Evolutionary conservation across 2,329 filamentous ascomycete genomes (phyloP).

Genomic region (Cytospora chrysosperma): DNA sequence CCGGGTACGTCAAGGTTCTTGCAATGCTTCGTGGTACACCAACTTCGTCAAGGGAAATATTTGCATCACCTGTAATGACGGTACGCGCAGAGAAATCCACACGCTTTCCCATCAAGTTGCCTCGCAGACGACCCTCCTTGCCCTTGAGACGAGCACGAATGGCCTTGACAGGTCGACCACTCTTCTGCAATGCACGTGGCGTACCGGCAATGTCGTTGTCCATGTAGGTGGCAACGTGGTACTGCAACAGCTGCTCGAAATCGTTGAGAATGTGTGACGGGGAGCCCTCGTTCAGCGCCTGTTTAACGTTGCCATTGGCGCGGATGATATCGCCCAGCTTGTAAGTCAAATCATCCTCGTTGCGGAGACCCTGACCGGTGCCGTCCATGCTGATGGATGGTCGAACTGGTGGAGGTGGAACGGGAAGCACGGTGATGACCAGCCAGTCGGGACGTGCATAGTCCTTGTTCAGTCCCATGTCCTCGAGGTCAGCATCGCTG

Average conservation of each 20-base stretch:
- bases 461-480: constrained; percentile 90
- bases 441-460: constrained; percentile 99
- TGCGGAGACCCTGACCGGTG: constrained; percentile 85
- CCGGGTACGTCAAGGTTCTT: constrained; percentile 88
- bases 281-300: constrained; percentile 87
- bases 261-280: constrained; percentile 88
- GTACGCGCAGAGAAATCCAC: constrained; percentile 99
- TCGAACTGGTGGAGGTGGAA: constrained; percentile 91
- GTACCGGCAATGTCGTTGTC: constrained; percentile 98
- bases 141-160: constrained; percentile 97
- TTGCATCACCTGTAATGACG: constrained; percentile 98
- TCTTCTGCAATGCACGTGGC: constrained; percentile 94
- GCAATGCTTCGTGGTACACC: constrained; percentile 95
- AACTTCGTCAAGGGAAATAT: constrained; percentile 93
- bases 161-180: constrained; percentile 92
- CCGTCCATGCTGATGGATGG: constrained; percentile 98
- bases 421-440: constrained; percentile 90
- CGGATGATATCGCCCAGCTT: constrained; percentile 98
- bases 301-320: constrained; percentile 90
- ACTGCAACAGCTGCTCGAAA: constrained; percentile 90
- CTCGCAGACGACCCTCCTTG: constrained; percentile 95
- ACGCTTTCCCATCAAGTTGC: constrained; percentile 99
- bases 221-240: constrained; percentile 99
- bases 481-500: constrained; percentile 72
- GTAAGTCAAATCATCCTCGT: constrained; percentile 98